Base-by-base conservation (phyloP, 805 yeast species). In the Pichia sporocuriosa region DNA sequence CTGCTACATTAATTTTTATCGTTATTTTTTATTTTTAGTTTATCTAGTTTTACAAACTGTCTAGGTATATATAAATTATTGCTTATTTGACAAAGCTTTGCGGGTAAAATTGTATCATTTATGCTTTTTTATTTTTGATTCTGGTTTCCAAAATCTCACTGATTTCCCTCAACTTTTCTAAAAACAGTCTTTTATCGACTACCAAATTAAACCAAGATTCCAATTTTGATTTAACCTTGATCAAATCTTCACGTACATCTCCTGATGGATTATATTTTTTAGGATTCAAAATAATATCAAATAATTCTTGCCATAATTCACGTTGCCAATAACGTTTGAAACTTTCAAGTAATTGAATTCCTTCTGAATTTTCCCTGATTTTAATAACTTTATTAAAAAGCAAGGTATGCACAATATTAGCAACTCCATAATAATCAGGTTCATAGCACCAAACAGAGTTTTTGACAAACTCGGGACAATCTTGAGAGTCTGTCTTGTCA, bases 361-460 rank as follows among this genome's bases (percentile, higher is more conserved):
- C 64, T 8, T 58, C 47, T 16, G 35, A 44, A 5, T 43, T 53
- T 6, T 56, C 54, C 12, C 23, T 19, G 1, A 56, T 57, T 36
- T 72, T 73, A 23, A 87, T 79, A 42, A 71, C 70, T 12, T 69
- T 65, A 0, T 94, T 94, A 65, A 79, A 87, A 15, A 88, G 63
- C 70, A 88, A 62, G 0, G 79, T 70, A 53, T 87, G 90, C 2
- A 86, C 65, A 0, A 84, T 73, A 26, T 78, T 73, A 0, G 96
- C 96, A 16, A 85, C 47, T 0, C 96, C 96, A 57, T 73, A 83
- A 56, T 86, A 86, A 61, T 88, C 97, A 3, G 81, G 79, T 55
- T 88, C 87, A 53, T 72, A 84, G 2, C 75, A 73, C 94, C 95
- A 88, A 0, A 82, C 72, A 38, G 66, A 54, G 4, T 71, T 65